A percentile compares a stretch with the other conserved stretches of the same genome.
Conservation (phyloP, 495 filamentous ascomycete species). For the Tuber brumale region DNA sequence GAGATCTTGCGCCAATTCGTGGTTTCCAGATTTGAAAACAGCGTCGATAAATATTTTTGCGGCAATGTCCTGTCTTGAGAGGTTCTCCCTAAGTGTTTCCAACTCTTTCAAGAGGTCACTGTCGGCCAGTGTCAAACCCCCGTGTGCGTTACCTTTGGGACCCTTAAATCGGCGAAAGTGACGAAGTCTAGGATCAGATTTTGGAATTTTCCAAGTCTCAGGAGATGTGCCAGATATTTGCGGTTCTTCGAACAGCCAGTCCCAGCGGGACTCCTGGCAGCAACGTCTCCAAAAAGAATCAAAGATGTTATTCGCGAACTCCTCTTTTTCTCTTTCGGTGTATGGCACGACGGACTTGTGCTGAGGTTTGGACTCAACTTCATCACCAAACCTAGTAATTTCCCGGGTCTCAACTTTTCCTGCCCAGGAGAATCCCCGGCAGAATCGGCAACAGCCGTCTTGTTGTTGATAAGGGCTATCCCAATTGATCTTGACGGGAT, state of each 20-base stretch:
- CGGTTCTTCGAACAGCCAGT: constrained; percentile 41
- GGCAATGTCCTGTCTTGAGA: constrained; percentile 34
- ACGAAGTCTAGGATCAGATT: constrained; percentile 38
- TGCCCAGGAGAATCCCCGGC: constrained; percentile 37
- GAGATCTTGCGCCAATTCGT: constrained; percentile 21
- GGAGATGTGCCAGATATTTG: constrained; percentile 9
- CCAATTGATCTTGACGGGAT: constrained; percentile 13
- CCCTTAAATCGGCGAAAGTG: constrained; percentile 31
- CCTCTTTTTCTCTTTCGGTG: constrained; percentile 27
- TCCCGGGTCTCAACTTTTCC: constrained; percentile 29
- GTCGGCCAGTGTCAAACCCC: constrained; percentile 15
- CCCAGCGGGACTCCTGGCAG: constrained; percentile 42
- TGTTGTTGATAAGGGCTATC: constrained; percentile 33
- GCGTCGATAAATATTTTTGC: constrained; percentile 35
- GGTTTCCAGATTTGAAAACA: constrained; percentile 24
- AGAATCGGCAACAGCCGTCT: constrained; percentile 38
- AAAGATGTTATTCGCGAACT: constrained; percentile 19
- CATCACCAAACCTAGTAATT: constrained; percentile 26
- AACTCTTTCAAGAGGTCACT: constrained; percentile 25
- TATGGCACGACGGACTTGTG: constrained; percentile 39
- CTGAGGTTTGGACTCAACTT: constrained; percentile 32
- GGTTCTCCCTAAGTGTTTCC: constrained; percentile 18
- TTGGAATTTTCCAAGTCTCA: constrained; percentile 32
- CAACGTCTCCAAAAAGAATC: constrained; percentile 36
- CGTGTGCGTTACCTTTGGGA: constrained; percentile 7